Evolutionary conservation across 2,329 filamentous ascomycete species (phyloP).

Genomic region (Cercospora zeae-maydis): DNA sequence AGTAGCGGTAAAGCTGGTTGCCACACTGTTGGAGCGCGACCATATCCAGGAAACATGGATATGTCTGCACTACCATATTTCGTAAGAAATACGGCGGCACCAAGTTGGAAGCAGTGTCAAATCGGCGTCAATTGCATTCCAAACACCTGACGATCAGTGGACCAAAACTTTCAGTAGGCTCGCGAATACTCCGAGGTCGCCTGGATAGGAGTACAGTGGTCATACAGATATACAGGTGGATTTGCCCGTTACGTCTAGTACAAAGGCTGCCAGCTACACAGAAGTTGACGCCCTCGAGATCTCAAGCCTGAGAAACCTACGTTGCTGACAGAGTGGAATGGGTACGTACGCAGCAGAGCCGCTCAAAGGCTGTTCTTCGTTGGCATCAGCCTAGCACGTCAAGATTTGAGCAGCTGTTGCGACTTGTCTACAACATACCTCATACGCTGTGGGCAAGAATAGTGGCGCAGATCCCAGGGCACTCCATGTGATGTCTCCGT

Average conservation of each 20-base stretch:
- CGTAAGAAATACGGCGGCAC: neutral
- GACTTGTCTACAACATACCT: neutral
- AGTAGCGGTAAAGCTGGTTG: neutral
- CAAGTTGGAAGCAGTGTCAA: neutral
- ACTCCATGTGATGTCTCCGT: constrained; percentile 15
- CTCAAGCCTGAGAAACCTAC: neutral
- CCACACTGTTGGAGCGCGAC: neutral
- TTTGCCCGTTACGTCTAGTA: constrained; percentile 8
- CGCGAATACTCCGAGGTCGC: neutral
- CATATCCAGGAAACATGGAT: neutral
- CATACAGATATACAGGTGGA: neutral
- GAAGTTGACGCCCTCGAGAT: neutral
- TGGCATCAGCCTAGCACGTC: constrained; percentile 6
- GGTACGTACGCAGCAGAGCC: neutral
- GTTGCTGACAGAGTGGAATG: neutral
- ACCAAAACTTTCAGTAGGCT: neutral
- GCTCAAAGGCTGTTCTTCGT: neutral
- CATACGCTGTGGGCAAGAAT: constrained; percentile 9
- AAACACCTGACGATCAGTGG: neutral
- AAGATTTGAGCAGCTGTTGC: neutral
- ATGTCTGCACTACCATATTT: neutral
- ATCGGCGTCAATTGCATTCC: neutral
- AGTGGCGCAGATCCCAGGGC: constrained; percentile 15
- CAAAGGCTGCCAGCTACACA: constrained; percentile 9
- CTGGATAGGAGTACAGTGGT: neutral